Conservation (phyloP, 805 yeast species). For the Candida pseudoglaebosa region DNA sequence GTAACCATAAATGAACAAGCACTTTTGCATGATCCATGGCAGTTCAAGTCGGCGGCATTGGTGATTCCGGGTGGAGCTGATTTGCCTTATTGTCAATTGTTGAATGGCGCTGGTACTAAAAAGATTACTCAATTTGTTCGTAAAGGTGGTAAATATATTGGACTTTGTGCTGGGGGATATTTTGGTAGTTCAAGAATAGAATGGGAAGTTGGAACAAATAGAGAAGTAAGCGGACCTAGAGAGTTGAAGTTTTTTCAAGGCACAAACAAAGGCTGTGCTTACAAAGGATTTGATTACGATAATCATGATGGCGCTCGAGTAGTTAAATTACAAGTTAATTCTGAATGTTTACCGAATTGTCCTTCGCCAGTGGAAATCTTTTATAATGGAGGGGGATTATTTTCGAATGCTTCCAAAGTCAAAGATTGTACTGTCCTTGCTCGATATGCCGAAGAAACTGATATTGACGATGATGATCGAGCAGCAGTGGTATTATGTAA, state of each 20-base stretch:
- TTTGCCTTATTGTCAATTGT: constrained; percentile 69
- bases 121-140: constrained; percentile 61
- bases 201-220: constrained; percentile 72
- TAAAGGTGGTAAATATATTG: constrained; percentile 78
- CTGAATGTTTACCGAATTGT: constrained; percentile 23
- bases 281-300: constrained; percentile 73
- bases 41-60: constrained; percentile 65
- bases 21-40: constrained; percentile 84
- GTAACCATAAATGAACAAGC: constrained; percentile 60
- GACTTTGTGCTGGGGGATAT: constrained; percentile 96
- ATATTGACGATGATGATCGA: constrained; percentile 39
- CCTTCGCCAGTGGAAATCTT: constrained; percentile 39
- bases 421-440: constrained; percentile 71
- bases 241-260: constrained; percentile 86
- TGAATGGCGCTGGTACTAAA: constrained; percentile 67
- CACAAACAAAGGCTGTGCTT: constrained; percentile 74
- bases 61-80: constrained; percentile 98
- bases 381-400: constrained; percentile 88
- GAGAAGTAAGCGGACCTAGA: constrained; percentile 84
- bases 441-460: constrained; percentile 51
- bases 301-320: constrained; percentile 74
- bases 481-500: constrained; percentile 74
- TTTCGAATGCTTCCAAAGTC: constrained; percentile 66
- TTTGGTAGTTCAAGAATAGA: constrained; percentile 73
- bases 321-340: constrained; percentile 40